Evolutionary conservation across 176 grass and related monocot species (phyloP).

Genomic region (Cenchrus fungigraminus): DNA sequence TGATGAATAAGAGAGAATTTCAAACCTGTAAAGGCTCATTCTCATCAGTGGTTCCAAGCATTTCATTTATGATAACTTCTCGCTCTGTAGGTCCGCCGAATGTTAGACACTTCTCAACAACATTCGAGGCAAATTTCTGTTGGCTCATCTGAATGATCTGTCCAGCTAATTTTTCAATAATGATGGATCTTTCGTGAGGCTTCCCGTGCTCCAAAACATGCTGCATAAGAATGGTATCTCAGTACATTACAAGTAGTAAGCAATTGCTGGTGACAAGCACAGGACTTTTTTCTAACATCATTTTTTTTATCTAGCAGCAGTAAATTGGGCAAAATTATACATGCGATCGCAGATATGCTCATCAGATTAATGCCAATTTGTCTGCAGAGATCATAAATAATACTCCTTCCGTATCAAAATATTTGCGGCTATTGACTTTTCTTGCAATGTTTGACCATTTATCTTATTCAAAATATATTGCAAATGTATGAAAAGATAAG

Average conservation of each 20-base stretch:
- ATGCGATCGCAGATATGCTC: not conserved
- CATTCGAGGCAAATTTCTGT: conserved; percentile 98
- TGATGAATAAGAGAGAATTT: not conserved
- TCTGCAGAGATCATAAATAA: not conserved
- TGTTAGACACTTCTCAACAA: conserved; percentile 94
- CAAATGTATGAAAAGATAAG: too few species aligned
- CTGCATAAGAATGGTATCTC: conserved; percentile 45
- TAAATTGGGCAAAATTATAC: not conserved
- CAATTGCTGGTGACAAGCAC: not conserved
- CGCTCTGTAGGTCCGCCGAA: conserved; percentile 82
- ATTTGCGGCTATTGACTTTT: too few species aligned
- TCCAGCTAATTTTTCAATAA: conserved; percentile 89
- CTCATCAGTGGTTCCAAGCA: conserved; percentile 94
- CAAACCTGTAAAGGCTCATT: conserved; percentile 90
- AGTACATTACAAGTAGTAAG: not conserved
- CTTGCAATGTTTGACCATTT: too few species aligned
- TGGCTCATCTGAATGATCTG: conserved; percentile 98
- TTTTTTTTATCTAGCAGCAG: not conserved
- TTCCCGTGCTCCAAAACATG: conserved; percentile 97
- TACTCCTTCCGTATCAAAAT: too few species aligned
- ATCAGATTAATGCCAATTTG: not conserved
- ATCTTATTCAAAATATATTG: too few species aligned
- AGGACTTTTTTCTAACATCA: not conserved
- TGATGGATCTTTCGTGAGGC: conserved; percentile 71
- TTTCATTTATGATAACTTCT: conserved; percentile 82